Evolutionary conservation across 192 early-diverging fungal genomes (phyloP), one percentile per base, ranked within the genome.

Genomic region (Rhizophlyctis rosea): DNA sequence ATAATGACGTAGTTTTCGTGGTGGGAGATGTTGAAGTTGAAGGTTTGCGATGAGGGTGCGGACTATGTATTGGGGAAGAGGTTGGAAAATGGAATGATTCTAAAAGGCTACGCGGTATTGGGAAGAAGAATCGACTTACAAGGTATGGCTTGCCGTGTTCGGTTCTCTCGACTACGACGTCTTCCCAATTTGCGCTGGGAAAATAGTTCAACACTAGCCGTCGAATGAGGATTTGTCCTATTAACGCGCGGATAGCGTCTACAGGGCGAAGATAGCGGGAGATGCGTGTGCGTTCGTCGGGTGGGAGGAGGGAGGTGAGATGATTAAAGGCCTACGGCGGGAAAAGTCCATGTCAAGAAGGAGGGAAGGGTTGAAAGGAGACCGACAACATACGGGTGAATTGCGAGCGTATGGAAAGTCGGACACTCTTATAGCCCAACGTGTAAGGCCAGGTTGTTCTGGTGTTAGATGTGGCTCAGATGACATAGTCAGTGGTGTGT

Each of bases 1-100:
- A 81, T 60, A n/a, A 82, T 75, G 32, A 83, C 81, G 78, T 79
- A 85, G 57, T 81, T 76, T 2, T 81, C 83, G 63, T 85, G 79
- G 70, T 85, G 77, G 2, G 83, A 83, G 31, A 81, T 62, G 61
- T 83, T 85, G 62, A 83, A 84, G 11, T 50, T 59, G 25, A 76
- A 21, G 54, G n/a, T 5, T 11, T 52, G 39, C 2, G 7, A 30
- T 50, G 36, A 11, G 7, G 59, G 60, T 23, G 48, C 51, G 44
- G 34, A 14, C 59, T 68, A 29, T 14, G 18, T 31, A 21, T 14
- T 25, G 23, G 23, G 13, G 34, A 5, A 11, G 18, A 47, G 3
- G 11, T 11, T 5, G 34, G 16, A 36, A 30, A 1, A 23, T 25
- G 24, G 50, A 54, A 52, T 23, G 61, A 56, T 35, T 59, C 39